Evolutionary conservation across 345 rosid species (phyloP).

Genomic region (Citrus maxima): DNA sequence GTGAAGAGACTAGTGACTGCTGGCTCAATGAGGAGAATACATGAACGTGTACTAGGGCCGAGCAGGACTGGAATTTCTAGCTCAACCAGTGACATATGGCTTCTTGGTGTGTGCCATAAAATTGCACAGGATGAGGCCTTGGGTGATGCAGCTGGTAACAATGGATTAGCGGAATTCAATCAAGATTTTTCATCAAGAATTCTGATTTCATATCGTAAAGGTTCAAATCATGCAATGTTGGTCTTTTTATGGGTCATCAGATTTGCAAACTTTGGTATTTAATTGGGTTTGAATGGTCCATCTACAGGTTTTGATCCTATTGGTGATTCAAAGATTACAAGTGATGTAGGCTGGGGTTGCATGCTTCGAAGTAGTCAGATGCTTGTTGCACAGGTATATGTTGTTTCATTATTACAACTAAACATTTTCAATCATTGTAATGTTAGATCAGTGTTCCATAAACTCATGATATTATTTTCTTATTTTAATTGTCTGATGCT

Average conservation of each 20-base stretch:
- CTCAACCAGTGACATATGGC: constrained; percentile 75
- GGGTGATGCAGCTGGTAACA: constrained; percentile 31
- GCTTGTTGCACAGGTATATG: constrained; percentile 83
- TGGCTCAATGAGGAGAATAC: constrained; percentile 87
- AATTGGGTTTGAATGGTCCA: constrained; percentile 6
- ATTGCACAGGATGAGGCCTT: constrained; percentile 48
- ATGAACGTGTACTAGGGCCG: constrained; percentile 77
- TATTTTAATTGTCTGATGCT: background rate
- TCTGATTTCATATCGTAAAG: constrained; percentile 83
- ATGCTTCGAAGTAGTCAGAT: constrained; percentile 98
- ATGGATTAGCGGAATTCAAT: constrained; percentile 53
- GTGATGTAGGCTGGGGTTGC: constrained; percentile 95
- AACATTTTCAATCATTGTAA: background rate
- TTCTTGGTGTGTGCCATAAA: constrained; percentile 71
- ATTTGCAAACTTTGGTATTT: background rate
- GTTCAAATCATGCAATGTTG: constrained; percentile 31
- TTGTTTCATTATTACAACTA: background rate
- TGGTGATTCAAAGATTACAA: constrained; percentile 58
- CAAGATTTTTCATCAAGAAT: constrained; percentile 79
- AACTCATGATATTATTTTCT: background rate
- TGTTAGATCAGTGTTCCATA: background rate
- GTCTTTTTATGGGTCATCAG: background rate
- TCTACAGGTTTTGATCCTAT: constrained; percentile 72
- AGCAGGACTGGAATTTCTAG: constrained; percentile 60
- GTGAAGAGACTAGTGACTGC: constrained; percentile 63